Evolutionary conservation across 257 asterid genomes (phyloP).

Genomic region (Ehretia macrophylla): DNA sequence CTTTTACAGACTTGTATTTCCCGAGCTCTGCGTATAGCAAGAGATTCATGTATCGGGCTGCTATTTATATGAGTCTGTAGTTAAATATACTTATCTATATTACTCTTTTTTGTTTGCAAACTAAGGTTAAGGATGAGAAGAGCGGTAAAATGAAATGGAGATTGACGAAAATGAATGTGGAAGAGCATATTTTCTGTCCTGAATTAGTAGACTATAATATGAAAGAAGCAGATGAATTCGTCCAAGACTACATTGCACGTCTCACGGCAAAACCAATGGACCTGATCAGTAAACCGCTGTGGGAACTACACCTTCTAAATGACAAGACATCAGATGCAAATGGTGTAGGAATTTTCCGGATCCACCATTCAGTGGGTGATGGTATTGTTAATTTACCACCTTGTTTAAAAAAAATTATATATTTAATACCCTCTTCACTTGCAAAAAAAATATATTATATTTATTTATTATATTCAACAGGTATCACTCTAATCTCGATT

Average conservation of each 20-base stretch:
- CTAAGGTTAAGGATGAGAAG: constrained; percentile 7
- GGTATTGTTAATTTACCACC: no score
- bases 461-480: no score
- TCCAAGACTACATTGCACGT: constrained; percentile 23
- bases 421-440: no score
- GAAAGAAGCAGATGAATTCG: constrained; percentile 18
- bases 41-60: no score
- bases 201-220: constrained; percentile 19
- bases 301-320: constrained; percentile 46
- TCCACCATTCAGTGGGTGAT: constrained; percentile 46
- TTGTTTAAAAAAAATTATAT: no score
- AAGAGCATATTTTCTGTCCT: constrained; percentile 25
- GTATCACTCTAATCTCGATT: constrained; percentile 28
- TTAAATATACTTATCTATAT: no score
- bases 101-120: neutral
- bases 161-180: constrained; percentile 21
- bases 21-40: no score
- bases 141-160: constrained; percentile 27
- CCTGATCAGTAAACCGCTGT: constrained; percentile 31
- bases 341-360: constrained; percentile 18
- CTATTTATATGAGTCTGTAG: no score
- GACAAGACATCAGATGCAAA: constrained; percentile 34
- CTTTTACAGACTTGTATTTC: neutral
- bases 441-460: no score
- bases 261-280: constrained; percentile 25